Conservation (phyloP, 164 flowering plant species). For the Magnolia kwangsiensis region DNA sequence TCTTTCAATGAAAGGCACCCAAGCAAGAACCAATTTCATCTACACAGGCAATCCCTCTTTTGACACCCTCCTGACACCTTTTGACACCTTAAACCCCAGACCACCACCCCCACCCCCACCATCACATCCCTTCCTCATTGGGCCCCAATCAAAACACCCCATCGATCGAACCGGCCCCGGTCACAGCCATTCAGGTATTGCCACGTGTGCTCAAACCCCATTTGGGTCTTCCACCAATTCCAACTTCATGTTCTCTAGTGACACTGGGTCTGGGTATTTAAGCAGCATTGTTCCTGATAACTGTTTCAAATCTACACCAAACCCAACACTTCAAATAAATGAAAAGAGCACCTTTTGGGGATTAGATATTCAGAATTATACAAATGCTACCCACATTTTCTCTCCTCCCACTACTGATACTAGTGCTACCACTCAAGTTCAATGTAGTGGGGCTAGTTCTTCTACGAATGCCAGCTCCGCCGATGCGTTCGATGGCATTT, state of each 20-base stretch:
- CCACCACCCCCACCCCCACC: constrained; percentile 28
- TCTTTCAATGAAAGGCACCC: constrained; percentile 84
- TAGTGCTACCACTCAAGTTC: constrained; percentile 10
- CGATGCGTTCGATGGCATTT: constrained; percentile 6
- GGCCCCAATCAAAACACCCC: constrained; percentile 13
- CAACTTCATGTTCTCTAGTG: constrained; percentile 34
- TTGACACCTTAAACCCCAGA: constrained; percentile 33
- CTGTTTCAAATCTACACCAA: constrained; percentile 53
- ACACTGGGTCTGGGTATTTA: constrained; percentile 74
- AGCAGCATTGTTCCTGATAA: constrained; percentile 72
- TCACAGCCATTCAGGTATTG: constrained; percentile 15
- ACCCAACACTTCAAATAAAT: constrained; percentile 10
- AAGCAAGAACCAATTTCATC: constrained; percentile 91
- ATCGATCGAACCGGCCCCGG: constrained; percentile 16
- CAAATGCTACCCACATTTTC: not conserved
- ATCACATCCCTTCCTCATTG: constrained; percentile 5
- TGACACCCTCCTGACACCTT: constrained; percentile 44
- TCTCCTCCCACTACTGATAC: not conserved
- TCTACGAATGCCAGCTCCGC: constrained; percentile 5
- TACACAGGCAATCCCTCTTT: constrained; percentile 55
- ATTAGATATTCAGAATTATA: constrained; percentile 11
- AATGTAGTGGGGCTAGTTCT: constrained; percentile 11
- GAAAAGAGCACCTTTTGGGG: constrained; percentile 3
- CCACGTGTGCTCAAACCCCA: constrained; percentile 14
- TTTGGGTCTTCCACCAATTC: constrained; percentile 18